Percentiles rank a stretch among this genome's conserved stretches.
phyloP scores from a whole-genome alignment of 164 flowering plant species.

The Macadamia integrifolia region DNA sequence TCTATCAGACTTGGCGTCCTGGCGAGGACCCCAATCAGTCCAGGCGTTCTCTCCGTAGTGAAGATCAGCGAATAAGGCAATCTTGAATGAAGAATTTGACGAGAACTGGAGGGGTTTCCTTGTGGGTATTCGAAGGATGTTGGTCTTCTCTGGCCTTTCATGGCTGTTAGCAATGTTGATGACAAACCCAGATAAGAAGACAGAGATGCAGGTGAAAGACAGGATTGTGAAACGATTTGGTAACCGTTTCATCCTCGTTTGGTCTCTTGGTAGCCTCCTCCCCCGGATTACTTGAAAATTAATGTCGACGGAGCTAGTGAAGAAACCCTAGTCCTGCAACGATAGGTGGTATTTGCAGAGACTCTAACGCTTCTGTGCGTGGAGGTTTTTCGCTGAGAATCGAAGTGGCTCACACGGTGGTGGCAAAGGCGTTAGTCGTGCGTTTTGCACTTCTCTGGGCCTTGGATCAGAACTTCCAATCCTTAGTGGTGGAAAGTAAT shows the following conservation, averaged over 20 bases:
- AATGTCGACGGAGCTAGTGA: too few relatives aligned
- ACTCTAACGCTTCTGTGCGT: too few relatives aligned
- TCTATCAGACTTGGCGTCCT: constrained; percentile 51
- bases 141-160: neutral
- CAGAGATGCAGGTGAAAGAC: neutral
- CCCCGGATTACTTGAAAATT: too few relatives aligned
- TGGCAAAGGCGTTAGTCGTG: too few relatives aligned
- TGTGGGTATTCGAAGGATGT: constrained; percentile 1
- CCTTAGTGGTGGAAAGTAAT: too few relatives aligned
- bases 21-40: constrained; percentile 87
- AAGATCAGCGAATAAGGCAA: constrained; percentile 77
- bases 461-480: too few relatives aligned
- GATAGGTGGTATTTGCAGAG: too few relatives aligned
- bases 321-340: too few relatives aligned
- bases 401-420: too few relatives aligned
- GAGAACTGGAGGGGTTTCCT: constrained; percentile 17
- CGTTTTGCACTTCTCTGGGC: too few relatives aligned
- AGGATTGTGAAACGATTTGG: neutral
- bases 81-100: constrained; percentile 42
- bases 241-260: neutral
- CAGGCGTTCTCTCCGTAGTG: constrained; percentile 84
- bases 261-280: too few relatives aligned
- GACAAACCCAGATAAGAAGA: neutral
- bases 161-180: neutral
- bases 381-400: too few relatives aligned